Evolutionary conservation across 257 asterid genomes (phyloP), one percentile per base, ranked within the genome.

Genomic region (Rauvolfia tetraphylla): DNA sequence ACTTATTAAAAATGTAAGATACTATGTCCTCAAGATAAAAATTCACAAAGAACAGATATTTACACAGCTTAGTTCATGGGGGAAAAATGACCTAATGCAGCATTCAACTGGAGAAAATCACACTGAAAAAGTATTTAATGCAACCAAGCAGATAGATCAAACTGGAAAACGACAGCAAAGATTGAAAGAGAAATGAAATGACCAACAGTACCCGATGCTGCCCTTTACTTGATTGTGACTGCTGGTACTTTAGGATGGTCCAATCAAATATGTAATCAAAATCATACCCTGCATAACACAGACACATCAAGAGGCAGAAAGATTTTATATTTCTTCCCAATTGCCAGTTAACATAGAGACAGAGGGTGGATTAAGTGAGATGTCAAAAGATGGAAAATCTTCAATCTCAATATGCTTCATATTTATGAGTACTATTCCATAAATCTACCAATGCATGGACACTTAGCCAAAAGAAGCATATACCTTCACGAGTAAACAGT

Each of bases 191-290:
- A 72, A 71, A 79, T 33, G 61, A 79, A 76, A 70, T 63, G 53
- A 79, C 77, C 68, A 74, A 31, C 22, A 73, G 74, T 90, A 95
- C 98, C 95, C 89, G 91, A 80, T 88, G 90, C 65, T 87, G 99
- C 58, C 89, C 79, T 88, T 87, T 93, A 82, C 81, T 93, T 73
- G 83, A 79, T 85, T 91, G 98, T 71, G 96, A 90, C 86, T 95
- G 99, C 85, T 93, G 98, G 80, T 95, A 93, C 85, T 95, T 95
- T 76, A 92, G 87, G 87, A 95, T 92, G 46, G 99, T 95, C 99
- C 98, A 95, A 83, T 95, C 99, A 81, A 95, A 95, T 73, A 93
- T 65, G 88, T 93, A 93, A 84, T 95, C 98, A 79, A 90, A 89
- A 83, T 93, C 97, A 84, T 57, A 91, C 62, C 97, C 99, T 95